Evolutionary conservation across 768 basidiomycete genomes (phyloP).

Genomic region (Rhizopogon roseolus): DNA sequence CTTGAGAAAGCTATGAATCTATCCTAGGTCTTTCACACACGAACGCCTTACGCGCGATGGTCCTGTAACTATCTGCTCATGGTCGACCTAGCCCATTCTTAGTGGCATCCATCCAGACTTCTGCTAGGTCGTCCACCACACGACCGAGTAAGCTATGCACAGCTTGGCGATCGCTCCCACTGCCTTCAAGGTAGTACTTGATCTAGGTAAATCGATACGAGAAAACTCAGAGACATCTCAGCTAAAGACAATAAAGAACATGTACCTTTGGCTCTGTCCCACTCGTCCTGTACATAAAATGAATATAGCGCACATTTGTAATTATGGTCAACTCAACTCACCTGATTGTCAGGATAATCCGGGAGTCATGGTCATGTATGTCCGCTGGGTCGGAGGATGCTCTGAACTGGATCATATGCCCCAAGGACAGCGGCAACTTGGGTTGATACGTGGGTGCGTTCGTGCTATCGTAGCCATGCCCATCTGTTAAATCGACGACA

Average conservation of each 20-base stretch:
- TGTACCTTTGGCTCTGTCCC: conserved; percentile 87
- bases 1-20: too few relatives aligned
- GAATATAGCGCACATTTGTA: not conserved
- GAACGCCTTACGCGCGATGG: too few relatives aligned
- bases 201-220: conserved; percentile 37
- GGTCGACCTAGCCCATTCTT: conserved; percentile 42
- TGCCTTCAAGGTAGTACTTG: conserved; percentile 87
- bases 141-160: conserved; percentile 47
- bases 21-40: too few relatives aligned
- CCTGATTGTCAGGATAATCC: conserved; percentile 69
- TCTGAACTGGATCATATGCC: conserved; percentile 84
- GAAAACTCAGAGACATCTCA: not conserved
- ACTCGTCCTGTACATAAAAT: conserved; percentile 52
- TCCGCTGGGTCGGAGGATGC: conserved; percentile 33
- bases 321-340: conserved; percentile 22
- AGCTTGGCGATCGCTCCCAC: conserved; percentile 43
- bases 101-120: conserved; percentile 65
- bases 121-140: conserved; percentile 57
- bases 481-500: conserved; percentile 67
- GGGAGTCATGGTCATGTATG: conserved; percentile 34
- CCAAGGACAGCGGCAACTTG: conserved; percentile 63
- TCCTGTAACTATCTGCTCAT: conserved; percentile 4
- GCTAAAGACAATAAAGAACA: not conserved
- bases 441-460: conserved; percentile 66
- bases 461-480: conserved; percentile 63